phyloP scores from a whole-genome alignment of 306 rosid genomes.

The Amphicarpaea edgeworthii region DNA sequence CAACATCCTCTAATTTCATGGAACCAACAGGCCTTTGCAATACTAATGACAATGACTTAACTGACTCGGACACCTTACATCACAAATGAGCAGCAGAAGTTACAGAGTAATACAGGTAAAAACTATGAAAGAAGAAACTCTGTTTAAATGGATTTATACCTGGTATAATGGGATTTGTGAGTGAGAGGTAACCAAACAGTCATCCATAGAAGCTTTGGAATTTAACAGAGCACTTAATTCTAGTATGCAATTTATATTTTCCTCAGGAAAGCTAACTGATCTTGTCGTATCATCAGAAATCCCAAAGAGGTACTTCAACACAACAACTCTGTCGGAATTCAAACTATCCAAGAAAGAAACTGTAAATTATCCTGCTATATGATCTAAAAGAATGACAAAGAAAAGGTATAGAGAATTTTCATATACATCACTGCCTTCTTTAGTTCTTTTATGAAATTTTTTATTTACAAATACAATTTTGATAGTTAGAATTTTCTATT shows the following conservation, averaged over 20 bases:
- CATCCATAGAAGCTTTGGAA: conserved; percentile 62
- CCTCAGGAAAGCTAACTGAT: conserved; percentile 67
- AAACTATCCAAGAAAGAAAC: conserved; percentile 70
- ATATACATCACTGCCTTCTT: background rate
- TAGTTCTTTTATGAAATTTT: too few relatives aligned
- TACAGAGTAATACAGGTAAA: conserved; percentile 32
- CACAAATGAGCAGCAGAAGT: conserved; percentile 48
- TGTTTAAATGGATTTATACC: conserved; percentile 57
- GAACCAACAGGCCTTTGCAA: conserved; percentile 72
- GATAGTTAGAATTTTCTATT: too few relatives aligned
- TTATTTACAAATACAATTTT: too few relatives aligned
- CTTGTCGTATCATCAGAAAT: conserved; percentile 62
- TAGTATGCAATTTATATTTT: conserved; percentile 61
- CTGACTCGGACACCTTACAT: conserved; percentile 71
- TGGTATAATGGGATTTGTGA: conserved; percentile 58
- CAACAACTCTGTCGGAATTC: conserved; percentile 71
- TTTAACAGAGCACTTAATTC: conserved; percentile 66
- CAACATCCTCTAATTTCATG: conserved; percentile 53
- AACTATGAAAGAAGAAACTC: conserved; percentile 12
- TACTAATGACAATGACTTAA: conserved; percentile 64
- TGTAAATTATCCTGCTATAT: conserved; percentile 49
- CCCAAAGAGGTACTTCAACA: conserved; percentile 85
- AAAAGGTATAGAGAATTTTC: background rate
- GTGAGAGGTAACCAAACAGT: conserved; percentile 58
- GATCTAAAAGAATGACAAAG: conserved; percentile 21